Conservation (phyloP, 164 flowering plant species). For the Annona squamosa region DNA sequence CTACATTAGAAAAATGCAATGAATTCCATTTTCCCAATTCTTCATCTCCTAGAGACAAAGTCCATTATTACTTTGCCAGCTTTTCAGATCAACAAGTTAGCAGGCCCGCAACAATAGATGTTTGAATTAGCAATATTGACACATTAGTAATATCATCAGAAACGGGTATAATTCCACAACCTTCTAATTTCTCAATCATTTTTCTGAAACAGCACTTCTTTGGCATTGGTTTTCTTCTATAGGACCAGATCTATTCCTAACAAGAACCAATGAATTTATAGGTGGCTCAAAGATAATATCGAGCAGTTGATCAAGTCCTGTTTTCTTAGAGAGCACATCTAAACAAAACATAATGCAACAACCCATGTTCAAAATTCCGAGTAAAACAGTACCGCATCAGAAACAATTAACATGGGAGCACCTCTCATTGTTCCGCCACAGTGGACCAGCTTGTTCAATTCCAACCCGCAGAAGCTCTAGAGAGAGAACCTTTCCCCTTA, state of each 20-base stretch:
- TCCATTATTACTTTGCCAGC: too few relatives aligned
- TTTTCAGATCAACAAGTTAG: background rate
- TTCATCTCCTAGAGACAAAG: too few relatives aligned
- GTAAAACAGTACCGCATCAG: background rate
- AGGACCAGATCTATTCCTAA: background rate
- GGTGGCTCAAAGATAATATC: background rate
- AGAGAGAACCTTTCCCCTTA: slow-evolving; percentile 90
- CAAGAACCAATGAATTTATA: background rate
- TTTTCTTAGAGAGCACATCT: background rate
- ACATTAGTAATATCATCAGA: too few relatives aligned
- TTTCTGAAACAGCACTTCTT: too few relatives aligned
- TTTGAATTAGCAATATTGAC: background rate
- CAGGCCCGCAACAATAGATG: background rate
- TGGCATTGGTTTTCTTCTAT: too few relatives aligned
- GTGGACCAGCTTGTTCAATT: slow-evolving; percentile 67
- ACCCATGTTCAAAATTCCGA: background rate
- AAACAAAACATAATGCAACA: background rate
- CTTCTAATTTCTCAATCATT: too few relatives aligned
- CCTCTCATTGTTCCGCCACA: slow-evolving; percentile 86
- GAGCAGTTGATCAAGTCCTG: background rate
- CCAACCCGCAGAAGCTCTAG: slow-evolving; percentile 76
- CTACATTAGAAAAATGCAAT: too few relatives aligned
- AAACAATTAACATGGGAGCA: background rate
- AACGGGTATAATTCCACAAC: too few relatives aligned
- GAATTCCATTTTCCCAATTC: too few relatives aligned